Base-by-base conservation (phyloP, 2,329 filamentous ascomycete genomes). In the Talaromyces sp. region DNA sequence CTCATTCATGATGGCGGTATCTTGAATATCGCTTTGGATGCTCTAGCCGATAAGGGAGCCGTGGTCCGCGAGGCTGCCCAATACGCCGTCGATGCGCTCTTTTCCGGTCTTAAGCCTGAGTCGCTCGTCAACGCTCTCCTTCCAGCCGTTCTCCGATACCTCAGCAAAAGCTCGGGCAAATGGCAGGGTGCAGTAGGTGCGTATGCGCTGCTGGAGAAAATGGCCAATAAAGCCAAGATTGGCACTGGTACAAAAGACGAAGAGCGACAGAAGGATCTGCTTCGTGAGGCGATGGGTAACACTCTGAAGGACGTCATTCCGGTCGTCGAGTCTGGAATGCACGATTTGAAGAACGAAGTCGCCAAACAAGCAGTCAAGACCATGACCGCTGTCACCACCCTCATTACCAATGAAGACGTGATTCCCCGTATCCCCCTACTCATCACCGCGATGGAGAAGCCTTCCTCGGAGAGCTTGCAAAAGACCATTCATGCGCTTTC, bases 401-500 rank as follows among this genome's bases (percentile, higher is more conserved):
- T 99, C 16, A 85, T 99, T 55, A 92, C 92, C 73, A 99, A 99
- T 82, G 95, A 99, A 80, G 95, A 99, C 76, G 93, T 99, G 61
- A 89, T 90, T 25, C 93, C 93, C 54, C 87, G 92, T 71, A 93
- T 99, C 71, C 92, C 93, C 6, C 86, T 98, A 2, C 84, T 99
- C 56, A 88, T 99, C 77, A 92, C 96, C 75, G 91, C 92, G 56
- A 97, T 99, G 88, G 91, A 97, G 76, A 88, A 97, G 70, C 95
- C 95, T 5, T 96, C 92, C 11, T 83, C 90, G 14, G 87, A 96
- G 76, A 92, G 89, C 31, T 84, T 96, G 62, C 91, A 96, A 75
- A 97, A 97, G 82, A 93, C 95, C 35, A 98, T 99, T 67, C 95
- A 97, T 73, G 95, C 93, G 52, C 83, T 99, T 52, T 97, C 93